Base-by-base conservation (phyloP, 352 stramenopile species). In the Globisporangium canariense region DNA sequence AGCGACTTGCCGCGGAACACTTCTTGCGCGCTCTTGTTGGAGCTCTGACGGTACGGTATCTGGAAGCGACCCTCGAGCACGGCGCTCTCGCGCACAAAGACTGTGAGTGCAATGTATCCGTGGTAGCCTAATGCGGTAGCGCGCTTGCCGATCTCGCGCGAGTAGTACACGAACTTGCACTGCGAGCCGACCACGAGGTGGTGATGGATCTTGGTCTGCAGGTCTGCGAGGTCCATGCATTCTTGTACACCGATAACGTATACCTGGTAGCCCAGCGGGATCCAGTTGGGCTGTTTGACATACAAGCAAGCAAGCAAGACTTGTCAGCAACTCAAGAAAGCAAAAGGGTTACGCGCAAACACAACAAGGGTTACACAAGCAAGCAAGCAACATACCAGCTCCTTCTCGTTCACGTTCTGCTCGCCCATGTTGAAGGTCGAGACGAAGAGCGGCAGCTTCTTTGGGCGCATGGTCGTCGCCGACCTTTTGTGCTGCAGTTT, bases 341-440 rank as follows among this genome's bases (percentile, higher is more conserved):
- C 40, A 46, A 46, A n/a, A n/a, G 40, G 14, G 13, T 46, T n/a
- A 18, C 40, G 16, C 40, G 6, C 3, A 43, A 3, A 14, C 38
- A 43, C 38, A 43, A 43, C 8, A 43, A 43, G 38, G 38, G 38
- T 43, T 32, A 45, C 18, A 58, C 30, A 67, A 53, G 41, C 16
- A 68, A 18, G 47, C 53, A 53, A 47, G 11, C 25, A 9, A 22
- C 0, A 51, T 77, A 86, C 72, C 60, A 93, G 65, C 36, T 93
- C 73, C 4, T 41, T 54, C 56, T 86, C 79, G 3, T 74, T 70
- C 13, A 89, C 74, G 54, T 89, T 78, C 47, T 88, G 79, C 58
- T 95, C 86, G 53, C 82, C 86, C 86, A 95, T 93, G 62, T 95
- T 95, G 67, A 95, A 95, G 25, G 86, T 93, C 20, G 86, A 92